Evolutionary conservation across 495 filamentous ascomycete genomes (phyloP), one percentile per base, ranked within the genome.

Genomic region (Penicillium roqueforti): DNA sequence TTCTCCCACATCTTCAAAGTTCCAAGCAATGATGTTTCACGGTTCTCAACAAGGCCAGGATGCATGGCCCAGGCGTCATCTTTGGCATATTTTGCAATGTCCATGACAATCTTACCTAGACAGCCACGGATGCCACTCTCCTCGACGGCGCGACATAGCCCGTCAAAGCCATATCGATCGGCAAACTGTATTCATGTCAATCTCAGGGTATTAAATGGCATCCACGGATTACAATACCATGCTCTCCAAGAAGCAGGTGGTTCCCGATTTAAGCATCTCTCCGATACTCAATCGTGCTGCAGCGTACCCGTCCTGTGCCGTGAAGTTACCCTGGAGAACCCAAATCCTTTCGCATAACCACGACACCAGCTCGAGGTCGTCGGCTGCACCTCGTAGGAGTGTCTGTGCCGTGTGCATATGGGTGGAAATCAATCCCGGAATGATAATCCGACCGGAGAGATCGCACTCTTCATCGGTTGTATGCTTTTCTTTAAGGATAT

Each of bases 341-440:
- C 76, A 78, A 26, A 79, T 74, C 1, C 72, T 58, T 51, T 79
- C 73, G 37, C 74, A 78, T 1, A 77, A 58, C 76, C 77, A 78
- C 6, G 67, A 70, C 2, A 74, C 71, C 4, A 79, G 60, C 53
- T 71, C 67, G 13, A 77, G 57, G 49, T 80, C 72, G 45, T 80
- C 76, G 0, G 76, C 76, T 5, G 73, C 62, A 13, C 77, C 77
- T n/a, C 76, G 70, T 6, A 80, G 60, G 3, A 79, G 59, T 2
- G 76, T 76, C 58, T 80, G 77, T 2, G 73, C 75, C 1, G 74
- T 71, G 57, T 80, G 77, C 61, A 75, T 73, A 48, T 80, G 77
- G 5, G 76, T 77, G 10, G 72, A 77, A 47, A 80, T 72, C 23
- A 80, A 46, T 0, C 77, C 77, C 0, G 77, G 77, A 31, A 79